Conservation (phyloP, 2,329 filamentous ascomycete species). For the Rachicladosporium sp. region DNA sequence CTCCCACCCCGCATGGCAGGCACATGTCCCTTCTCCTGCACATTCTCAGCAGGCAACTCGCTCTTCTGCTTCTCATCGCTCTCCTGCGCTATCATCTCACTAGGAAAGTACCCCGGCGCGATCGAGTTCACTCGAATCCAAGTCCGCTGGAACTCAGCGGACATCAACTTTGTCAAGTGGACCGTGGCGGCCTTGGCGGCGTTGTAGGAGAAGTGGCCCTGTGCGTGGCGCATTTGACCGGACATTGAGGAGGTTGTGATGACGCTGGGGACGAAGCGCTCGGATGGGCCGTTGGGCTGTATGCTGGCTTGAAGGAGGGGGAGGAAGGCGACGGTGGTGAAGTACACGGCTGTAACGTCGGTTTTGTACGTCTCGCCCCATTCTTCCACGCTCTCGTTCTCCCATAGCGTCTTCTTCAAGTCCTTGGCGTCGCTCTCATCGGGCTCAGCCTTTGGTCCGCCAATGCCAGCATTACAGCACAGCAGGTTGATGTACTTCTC, state of each 20-base stretch:
- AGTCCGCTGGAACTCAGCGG: slow-evolving; percentile 51
- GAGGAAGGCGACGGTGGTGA: slow-evolving; percentile 59
- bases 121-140: slow-evolving; percentile 54
- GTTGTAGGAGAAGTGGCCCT: slow-evolving; percentile 68
- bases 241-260: slow-evolving; percentile 67
- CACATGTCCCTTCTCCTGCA: slow-evolving; percentile 50
- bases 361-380: slow-evolving; percentile 64
- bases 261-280: slow-evolving; percentile 49
- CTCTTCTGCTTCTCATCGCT: slow-evolving; percentile 52
- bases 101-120: slow-evolving; percentile 57
- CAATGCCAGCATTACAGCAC: slow-evolving; percentile 50
- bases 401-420: slow-evolving; percentile 50
- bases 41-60: slow-evolving; percentile 45
- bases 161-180: slow-evolving; percentile 60
- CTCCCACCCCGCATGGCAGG: slow-evolving; percentile 48
- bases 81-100: slow-evolving; percentile 50
- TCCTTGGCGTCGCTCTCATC: slow-evolving; percentile 40
- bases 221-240: slow-evolving; percentile 58
- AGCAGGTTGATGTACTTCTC: slow-evolving; percentile 57
- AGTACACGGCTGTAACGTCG: slow-evolving; percentile 66
- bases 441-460: slow-evolving; percentile 47
- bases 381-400: slow-evolving; percentile 52
- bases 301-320: slow-evolving; percentile 58
- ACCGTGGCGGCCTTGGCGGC: slow-evolving; percentile 65
- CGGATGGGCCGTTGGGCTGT: slow-evolving; percentile 41